Conservation (phyloP, 2,329 filamentous ascomycete genomes). For the Neonectria sp. region DNA sequence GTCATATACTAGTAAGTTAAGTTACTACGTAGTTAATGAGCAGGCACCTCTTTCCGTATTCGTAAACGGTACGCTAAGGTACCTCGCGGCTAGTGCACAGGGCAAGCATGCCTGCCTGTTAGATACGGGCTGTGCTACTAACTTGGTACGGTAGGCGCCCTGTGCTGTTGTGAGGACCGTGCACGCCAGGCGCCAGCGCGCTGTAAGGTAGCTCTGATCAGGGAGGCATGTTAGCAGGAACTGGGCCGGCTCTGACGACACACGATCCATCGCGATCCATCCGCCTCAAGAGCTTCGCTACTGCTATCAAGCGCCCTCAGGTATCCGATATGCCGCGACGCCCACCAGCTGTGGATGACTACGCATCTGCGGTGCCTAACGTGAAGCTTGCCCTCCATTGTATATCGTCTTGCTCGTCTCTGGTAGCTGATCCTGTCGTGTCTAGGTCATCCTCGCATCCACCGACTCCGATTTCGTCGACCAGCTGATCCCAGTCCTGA, state of each 20-base stretch:
- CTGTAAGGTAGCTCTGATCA: neutral
- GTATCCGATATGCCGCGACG: constrained; percentile 60
- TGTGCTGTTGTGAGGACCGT: neutral
- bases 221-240: constrained; percentile 16
- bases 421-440: constrained; percentile 27
- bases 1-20: neutral
- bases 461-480: constrained; percentile 96
- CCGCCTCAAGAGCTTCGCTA: constrained; percentile 28
- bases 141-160: too few relatives aligned
- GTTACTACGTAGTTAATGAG: too few relatives aligned
- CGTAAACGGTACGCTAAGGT: too few relatives aligned
- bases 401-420: neutral
- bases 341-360: constrained; percentile 63
- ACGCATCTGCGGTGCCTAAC: constrained; percentile 62
- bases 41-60: too few relatives aligned
- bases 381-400: constrained; percentile 49
- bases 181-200: neutral
- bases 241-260: constrained; percentile 33
- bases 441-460: constrained; percentile 90
- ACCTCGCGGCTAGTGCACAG: too few relatives aligned
- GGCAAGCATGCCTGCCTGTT: too few relatives aligned
- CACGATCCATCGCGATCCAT: constrained; percentile 34
- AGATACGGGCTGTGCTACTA: too few relatives aligned
- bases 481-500: constrained; percentile 93
- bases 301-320: constrained; percentile 20